phyloP scores from a whole-genome alignment of 2,329 filamentous ascomycete genomes.

The Dothideomycetes sp. region DNA sequence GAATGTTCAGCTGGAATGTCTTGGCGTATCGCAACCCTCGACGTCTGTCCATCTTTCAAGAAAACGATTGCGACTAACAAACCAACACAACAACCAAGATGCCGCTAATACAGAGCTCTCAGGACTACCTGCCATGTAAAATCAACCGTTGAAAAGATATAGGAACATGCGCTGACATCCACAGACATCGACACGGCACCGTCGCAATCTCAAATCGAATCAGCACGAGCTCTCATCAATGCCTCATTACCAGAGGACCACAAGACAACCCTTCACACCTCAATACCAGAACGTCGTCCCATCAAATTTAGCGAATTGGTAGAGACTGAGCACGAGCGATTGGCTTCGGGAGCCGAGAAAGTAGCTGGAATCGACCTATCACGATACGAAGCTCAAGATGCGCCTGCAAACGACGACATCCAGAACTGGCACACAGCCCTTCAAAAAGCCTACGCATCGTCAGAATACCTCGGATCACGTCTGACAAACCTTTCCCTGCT shows the following conservation, averaged over 20 bases:
- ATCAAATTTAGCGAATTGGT: constrained; percentile 58
- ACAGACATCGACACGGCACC: constrained; percentile 74
- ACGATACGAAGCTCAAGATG: constrained; percentile 73
- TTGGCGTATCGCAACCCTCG: too few relatives aligned
- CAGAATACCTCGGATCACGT: constrained; percentile 48
- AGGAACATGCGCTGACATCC: constrained; percentile 19
- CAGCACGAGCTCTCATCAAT: constrained; percentile 61
- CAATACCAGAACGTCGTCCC: constrained; percentile 45
- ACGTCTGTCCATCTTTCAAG: too few relatives aligned
- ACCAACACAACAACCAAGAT: constrained; percentile 38
- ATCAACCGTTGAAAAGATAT: constrained; percentile 9
- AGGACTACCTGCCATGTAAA: constrained; percentile 76
- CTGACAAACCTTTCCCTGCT: constrained; percentile 61
- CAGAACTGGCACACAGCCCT: constrained; percentile 44
- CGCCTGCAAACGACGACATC: constrained; percentile 36
- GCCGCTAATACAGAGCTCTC: constrained; percentile 59
- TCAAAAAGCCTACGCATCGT: constrained; percentile 48
- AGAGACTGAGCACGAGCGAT: constrained; percentile 57
- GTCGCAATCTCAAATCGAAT: constrained; percentile 51
- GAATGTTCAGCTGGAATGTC: too few relatives aligned
- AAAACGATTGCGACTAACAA: too few relatives aligned
- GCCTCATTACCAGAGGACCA: constrained; percentile 51
- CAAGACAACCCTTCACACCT: constrained; percentile 45
- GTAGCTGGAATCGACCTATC: constrained; percentile 59
- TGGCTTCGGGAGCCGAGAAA: constrained; percentile 42